A percentile compares a stretch with the other conserved stretches of the same genome.
Evolutionary conservation across 805 yeast genomes (phyloP).

Genomic region (Jamesozyma lodderae): DNA sequence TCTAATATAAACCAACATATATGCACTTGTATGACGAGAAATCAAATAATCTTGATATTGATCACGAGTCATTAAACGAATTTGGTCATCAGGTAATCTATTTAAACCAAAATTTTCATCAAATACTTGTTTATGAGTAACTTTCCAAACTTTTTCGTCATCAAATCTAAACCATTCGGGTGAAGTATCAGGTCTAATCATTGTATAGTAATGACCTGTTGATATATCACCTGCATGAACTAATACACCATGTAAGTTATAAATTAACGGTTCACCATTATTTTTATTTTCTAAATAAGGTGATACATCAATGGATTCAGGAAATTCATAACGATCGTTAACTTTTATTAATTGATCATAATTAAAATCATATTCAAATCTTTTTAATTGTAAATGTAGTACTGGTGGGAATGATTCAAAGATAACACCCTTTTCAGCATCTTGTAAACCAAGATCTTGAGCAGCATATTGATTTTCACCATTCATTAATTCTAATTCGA

Average conservation of each 20-base stretch:
- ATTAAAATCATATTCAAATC: constrained; percentile 90
- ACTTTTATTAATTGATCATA: constrained; percentile 82
- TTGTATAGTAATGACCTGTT: constrained; percentile 92
- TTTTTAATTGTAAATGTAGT: constrained; percentile 81
- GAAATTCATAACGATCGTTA: constrained; percentile 87
- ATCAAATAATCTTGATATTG: constrained; percentile 57
- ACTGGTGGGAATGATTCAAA: constrained; percentile 89
- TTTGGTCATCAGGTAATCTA: constrained; percentile 39
- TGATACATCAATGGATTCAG: constrained; percentile 68
- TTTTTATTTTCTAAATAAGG: constrained; percentile 56
- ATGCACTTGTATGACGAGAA: constrained; percentile 86
- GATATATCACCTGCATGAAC: constrained; percentile 95
- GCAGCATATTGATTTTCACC: constrained; percentile 97
- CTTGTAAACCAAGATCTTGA: constrained; percentile 81
- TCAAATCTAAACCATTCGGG: constrained; percentile 86
- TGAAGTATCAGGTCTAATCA: constrained; percentile 68
- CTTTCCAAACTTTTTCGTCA: constrained; percentile 89
- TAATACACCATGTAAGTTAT: constrained; percentile 83
- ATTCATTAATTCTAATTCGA: constrained; percentile 77
- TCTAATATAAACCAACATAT: constrained; percentile 89
- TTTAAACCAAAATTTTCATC: constrained; percentile 89
- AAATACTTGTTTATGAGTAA: constrained; percentile 74
- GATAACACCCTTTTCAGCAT: constrained; percentile 92
- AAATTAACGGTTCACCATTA: constrained; percentile 32
- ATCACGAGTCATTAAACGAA: constrained; percentile 43